Evolutionary conservation across 1,139 yeast species (phyloP), one percentile per base, ranked within the genome.

Genomic region (Hansenula anomala): DNA sequence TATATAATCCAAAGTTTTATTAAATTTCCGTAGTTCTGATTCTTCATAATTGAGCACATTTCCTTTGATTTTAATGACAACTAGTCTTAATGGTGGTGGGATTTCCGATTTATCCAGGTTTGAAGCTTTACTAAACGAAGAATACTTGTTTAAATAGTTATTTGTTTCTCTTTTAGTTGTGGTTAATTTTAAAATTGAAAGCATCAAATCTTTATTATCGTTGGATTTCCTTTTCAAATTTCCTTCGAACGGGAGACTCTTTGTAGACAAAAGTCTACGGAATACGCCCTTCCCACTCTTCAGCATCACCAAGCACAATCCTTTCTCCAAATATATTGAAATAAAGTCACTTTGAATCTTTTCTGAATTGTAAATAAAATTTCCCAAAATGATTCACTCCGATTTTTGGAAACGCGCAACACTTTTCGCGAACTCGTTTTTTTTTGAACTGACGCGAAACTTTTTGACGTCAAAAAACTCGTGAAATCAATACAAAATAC

Each of bases 131-230:
- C 30, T 64, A 64, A 60, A 50, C 2, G 65, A 47, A n/a, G 69
- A 58, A 50, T 84, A 84, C 57, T 80, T 82, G 30, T 71, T 62
- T 36, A 84, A 59, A 52, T 83, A 84, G 43, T 78, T 78, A 46
- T 70, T 68, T 4, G 88, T 87, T 55, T 84, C 94, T 47, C 94
- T 60, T 55, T 81, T 82, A 1, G 92, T 83, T 12, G 90, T 84
- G 6, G 94, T 81, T 6, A 88, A 78, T 50, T 75, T 79, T 38
- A 84, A 63, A 24, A 84, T 81, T 6, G 88, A 78, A 18, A 82
- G 61, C n/a, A 83, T 78, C 36, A 84, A 60, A 44, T 78, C 79
- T 35, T 60, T 64, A 46, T 69, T 71, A 12, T 70, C 66, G 14
- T 61, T 51, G 7, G 66, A 52, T 39, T 55, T 37, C 39, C 36